These are phyloP conservation scores for Coemansia sp. DNA, from an alignment of 192 early-diverging fungal species.

Conservation along the genomic window DNA sequence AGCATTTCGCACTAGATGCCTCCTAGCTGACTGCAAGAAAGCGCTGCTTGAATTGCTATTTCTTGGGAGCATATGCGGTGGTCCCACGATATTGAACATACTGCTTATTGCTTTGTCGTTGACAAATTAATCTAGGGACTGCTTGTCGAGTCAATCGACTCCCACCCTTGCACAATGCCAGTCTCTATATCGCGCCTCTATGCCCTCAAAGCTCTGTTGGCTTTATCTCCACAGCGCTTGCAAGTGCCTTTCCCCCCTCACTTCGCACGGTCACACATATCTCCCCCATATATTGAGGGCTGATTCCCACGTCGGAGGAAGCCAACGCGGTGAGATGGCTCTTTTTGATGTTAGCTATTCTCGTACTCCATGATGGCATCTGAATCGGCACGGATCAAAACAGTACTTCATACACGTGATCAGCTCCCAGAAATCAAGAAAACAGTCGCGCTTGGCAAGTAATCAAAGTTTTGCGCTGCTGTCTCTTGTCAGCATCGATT, in stretches of 20 bases:
- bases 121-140: background rate
- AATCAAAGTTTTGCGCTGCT: background rate
- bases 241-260: background rate
- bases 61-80: background rate
- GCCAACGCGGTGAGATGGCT: background rate
- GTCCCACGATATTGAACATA: slow-evolving; percentile 1
- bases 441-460: background rate
- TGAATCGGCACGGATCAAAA: background rate
- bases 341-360: background rate
- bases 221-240: background rate
- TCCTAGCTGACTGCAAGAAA: background rate
- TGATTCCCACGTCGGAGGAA: background rate
- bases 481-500: background rate
- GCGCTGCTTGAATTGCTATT: background rate
- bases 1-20: background rate
- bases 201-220: background rate
- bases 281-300: background rate
- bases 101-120: background rate
- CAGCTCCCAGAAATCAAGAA: background rate
- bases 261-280: slow-evolving; percentile 3
- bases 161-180: background rate
- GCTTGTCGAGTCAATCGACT: background rate
- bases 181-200: background rate
- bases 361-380: background rate
- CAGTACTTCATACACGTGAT: background rate